Evolutionary conservation across 352 stramenopile species (phyloP).

Genomic region (Pythium folliculosum): DNA sequence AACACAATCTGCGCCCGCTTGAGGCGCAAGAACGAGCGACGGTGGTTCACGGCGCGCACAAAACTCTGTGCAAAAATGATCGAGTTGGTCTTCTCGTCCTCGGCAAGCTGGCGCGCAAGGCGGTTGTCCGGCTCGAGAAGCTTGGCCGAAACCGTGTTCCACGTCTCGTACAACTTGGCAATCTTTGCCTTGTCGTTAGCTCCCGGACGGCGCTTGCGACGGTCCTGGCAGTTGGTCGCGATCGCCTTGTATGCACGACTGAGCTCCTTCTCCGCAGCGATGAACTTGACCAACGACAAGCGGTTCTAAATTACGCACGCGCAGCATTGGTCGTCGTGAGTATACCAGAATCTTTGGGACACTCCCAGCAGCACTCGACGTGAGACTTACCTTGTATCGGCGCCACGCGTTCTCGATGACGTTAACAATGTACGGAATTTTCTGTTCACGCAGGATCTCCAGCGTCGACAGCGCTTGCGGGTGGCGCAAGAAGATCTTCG

Average conservation of each 20-base stretch:
- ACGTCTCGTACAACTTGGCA: conserved; percentile 57
- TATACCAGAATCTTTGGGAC: neutral
- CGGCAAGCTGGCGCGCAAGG: conserved; percentile 44
- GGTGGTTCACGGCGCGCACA: conserved; percentile 51
- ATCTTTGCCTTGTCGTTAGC: conserved; percentile 59
- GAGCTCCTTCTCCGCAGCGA: conserved; percentile 56
- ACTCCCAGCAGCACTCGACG: neutral
- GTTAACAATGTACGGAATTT: conserved; percentile 76
- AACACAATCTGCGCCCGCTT: conserved; percentile 72
- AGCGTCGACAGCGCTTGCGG: conserved; percentile 87
- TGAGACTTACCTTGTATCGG: conserved; percentile 55
- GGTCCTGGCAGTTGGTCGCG: conserved; percentile 67
- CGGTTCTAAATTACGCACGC: conserved; percentile 40
- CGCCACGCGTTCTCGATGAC: conserved; percentile 86
- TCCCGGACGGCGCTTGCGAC: conserved; percentile 58
- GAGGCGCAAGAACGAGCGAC: conserved; percentile 56
- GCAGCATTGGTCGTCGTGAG: neutral
- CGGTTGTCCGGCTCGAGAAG: conserved; percentile 54
- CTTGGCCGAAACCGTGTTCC: conserved; percentile 55
- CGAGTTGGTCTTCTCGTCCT: conserved; percentile 65
- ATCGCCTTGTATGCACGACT: conserved; percentile 51
- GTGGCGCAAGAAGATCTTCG: conserved; percentile 90
- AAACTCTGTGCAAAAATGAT: conserved; percentile 80
- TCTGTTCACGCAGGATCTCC: conserved; percentile 76
- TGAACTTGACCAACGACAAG: conserved; percentile 57